Evolutionary conservation across 768 basidiomycete species (phyloP).

Genomic region (Pulveroboletus frians): DNA sequence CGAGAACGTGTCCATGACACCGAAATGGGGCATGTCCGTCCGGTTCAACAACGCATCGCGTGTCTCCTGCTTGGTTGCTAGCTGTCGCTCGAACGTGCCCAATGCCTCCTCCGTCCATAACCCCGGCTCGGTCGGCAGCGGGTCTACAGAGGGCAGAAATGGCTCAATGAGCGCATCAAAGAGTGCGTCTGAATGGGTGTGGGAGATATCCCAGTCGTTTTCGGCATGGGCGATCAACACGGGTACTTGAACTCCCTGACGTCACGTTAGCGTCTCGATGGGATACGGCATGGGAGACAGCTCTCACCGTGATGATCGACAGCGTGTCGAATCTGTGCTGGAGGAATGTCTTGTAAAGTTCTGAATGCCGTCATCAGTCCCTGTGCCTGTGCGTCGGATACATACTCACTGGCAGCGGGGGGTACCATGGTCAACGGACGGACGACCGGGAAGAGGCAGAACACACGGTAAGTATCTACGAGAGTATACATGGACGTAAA

Average conservation of each 20-base stretch:
- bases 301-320: conserved; percentile 51
- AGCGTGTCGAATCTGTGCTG: conserved; percentile 60
- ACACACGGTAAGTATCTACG: conserved; percentile 54
- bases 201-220: conserved; percentile 71
- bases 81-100: conserved; percentile 36
- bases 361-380: conserved; percentile 30
- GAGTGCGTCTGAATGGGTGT: conserved; percentile 60
- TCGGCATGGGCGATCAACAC: conserved; percentile 70
- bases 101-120: conserved; percentile 39
- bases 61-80: conserved; percentile 34
- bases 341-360: conserved; percentile 49
- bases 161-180: conserved; percentile 66
- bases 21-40: conserved; percentile 43
- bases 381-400: neutral
- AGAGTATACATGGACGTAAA: conserved; percentile 57
- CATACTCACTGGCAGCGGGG: conserved; percentile 51
- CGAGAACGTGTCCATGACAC: conserved; percentile 50
- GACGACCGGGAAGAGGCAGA: conserved; percentile 58
- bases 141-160: conserved; percentile 48
- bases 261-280: neutral
- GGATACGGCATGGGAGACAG: neutral
- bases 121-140: conserved; percentile 29
- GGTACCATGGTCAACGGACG: conserved; percentile 66
- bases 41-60: conserved; percentile 44
- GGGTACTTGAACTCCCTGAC: conserved; percentile 62